Evolutionary conservation across 495 filamentous ascomycete genomes (phyloP), one percentile per base, ranked within the genome.

Genomic region (Lepidopterella palustris): DNA sequence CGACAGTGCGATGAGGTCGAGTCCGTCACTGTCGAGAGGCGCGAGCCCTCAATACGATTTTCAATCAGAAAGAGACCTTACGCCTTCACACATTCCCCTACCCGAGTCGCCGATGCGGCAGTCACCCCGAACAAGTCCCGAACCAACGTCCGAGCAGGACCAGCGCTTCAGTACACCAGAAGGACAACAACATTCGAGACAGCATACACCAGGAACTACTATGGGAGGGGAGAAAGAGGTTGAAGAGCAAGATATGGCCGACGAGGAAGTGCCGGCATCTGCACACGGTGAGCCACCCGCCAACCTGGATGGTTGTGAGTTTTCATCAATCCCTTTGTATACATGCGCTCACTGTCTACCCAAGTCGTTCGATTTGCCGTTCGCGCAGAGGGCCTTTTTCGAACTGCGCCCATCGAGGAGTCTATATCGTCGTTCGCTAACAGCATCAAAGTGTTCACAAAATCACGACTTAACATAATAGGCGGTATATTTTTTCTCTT

Each of bases 321-420:
- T 45, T 69, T 72, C 42, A 31, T 45, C 68, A 57, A 60, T n/a
- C 61, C 62, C 53, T 61, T 58, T 55, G 59, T 66, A 62, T 39
- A 32, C 47, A 52, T 59, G 24, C 28, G 68, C 70, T 73, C 63
- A 64, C 54, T 32, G 20, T 25, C 23, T 71, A n/a, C n/a, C n/a
- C n/a, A n/a, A 95, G 90, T 92, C 73, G 86, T 96, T 60, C 88
- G 91, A 60, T 92, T 96, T 66, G 85, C 87, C 31, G 76, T 92
- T 45, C 81, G 87, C 58, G 87, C 90, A 61, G 91, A 96, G 75
- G 87, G 95, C 21, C 87, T 90, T 63, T 90, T 95, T 66, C 82
- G 88, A 28, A 87, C 86, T 51, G 89, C 95, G 70, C 88, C 89
- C 27, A 86, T 95, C 61, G 88, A 92, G 64, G 82, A 84, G 24